phyloP scores from a whole-genome alignment of 805 yeast species.

The Sugiyamaella mastotermitis region DNA sequence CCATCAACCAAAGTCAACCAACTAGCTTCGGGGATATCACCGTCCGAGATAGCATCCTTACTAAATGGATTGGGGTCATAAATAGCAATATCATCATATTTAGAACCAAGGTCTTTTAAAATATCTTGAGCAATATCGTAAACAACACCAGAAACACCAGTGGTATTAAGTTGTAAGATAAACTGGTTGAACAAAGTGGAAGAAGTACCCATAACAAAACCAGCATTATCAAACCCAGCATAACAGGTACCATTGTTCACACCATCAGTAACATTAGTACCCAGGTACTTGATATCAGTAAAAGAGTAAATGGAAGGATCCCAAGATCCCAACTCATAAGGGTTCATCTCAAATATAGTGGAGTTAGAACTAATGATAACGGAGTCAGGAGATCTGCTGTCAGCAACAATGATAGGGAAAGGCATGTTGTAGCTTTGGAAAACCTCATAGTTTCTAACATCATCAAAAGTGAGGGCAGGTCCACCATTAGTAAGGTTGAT shows the following conservation, averaged over 20 bases:
- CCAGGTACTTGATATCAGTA: conserved; percentile 61
- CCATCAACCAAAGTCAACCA: conserved; percentile 58
- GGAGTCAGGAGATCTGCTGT: conserved; percentile 41
- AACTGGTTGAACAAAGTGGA: conserved; percentile 72
- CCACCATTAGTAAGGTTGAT: conserved; percentile 58
- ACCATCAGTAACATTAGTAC: conserved; percentile 61
- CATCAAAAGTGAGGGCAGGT: conserved; percentile 54
- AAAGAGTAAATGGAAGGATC: conserved; percentile 67
- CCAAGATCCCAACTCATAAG: conserved; percentile 83
- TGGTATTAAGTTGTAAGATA: conserved; percentile 49
- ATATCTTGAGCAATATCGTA: conserved; percentile 41
- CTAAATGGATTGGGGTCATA: conserved; percentile 70
- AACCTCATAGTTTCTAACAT: conserved; percentile 53
- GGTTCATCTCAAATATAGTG: conserved; percentile 49
- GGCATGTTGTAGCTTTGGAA: conserved; percentile 63
- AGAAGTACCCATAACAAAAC: conserved; percentile 77
- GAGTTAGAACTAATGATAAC: conserved; percentile 55
- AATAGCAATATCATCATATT: conserved; percentile 60
- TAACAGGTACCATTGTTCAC: conserved; percentile 43
- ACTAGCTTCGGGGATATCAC: conserved; percentile 35
- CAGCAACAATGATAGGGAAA: conserved; percentile 58
- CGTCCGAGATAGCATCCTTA: conserved; percentile 32
- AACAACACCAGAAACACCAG: conserved; percentile 44
- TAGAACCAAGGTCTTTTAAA: conserved; percentile 39
- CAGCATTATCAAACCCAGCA: conserved; percentile 73